These are phyloP conservation scores for Volvox africanus DNA, from an alignment of 139 green algal species.

Conservation along the genomic window DNA sequence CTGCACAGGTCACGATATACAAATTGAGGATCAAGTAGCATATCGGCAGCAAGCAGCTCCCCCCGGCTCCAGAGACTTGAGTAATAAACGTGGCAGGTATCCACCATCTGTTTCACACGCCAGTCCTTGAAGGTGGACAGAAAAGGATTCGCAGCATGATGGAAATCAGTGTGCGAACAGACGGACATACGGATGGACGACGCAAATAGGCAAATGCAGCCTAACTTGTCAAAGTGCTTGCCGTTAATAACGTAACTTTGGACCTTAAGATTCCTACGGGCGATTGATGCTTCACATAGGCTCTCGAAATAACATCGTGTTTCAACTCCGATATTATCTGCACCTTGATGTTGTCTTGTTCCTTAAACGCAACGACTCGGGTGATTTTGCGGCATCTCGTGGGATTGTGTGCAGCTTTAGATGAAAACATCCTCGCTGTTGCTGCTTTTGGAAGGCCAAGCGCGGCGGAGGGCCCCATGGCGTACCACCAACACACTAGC, in stretches of 20 bases:
- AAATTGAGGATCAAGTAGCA: constrained; percentile 40
- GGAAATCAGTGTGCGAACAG: too few species aligned
- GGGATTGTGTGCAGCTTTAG: neutral
- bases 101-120: constrained; percentile 51
- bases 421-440: neutral
- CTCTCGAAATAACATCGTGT: too few species aligned
- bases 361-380: constrained; percentile 4
- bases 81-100: constrained; percentile 47
- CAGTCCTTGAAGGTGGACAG: constrained; percentile 34
- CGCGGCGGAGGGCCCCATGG: neutral
- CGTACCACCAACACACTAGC: neutral
- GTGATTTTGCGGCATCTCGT: neutral
- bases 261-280: too few species aligned
- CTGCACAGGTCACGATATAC: constrained; percentile 47
- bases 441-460: neutral
- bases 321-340: too few species aligned
- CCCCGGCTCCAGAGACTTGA: constrained; percentile 41
- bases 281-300: too few species aligned
- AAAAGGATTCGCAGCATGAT: too few species aligned
- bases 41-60: neutral
- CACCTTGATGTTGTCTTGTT: constrained; percentile 23
- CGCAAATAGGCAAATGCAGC: too few species aligned
- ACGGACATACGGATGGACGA: too few species aligned
- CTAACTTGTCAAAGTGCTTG: too few species aligned
- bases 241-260: too few species aligned